A percentile compares a stretch with the other conserved stretches of the same genome.
phyloP scores from a whole-genome alignment of 169 alveolate species.

The Eimeria falciformis region DNA sequence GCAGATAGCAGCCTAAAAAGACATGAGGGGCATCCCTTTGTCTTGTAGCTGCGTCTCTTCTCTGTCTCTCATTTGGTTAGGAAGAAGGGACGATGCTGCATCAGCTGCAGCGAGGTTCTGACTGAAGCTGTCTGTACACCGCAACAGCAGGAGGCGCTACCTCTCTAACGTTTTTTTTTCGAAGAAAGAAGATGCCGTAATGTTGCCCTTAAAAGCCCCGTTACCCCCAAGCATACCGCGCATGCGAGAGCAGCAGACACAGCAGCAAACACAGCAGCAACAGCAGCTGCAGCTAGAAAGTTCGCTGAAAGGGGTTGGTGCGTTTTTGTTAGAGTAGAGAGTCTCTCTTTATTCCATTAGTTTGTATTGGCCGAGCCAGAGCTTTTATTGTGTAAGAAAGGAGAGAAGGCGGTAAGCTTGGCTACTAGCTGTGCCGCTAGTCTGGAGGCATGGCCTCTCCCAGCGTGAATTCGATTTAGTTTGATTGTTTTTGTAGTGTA shows the following conservation, averaged over 20 bases:
- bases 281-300: not conserved
- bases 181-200: not conserved
- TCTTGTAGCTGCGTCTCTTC: not conserved
- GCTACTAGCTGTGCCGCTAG: too few species aligned
- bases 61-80: not conserved
- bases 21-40: not conserved
- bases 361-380: too few species aligned
- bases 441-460: too few species aligned
- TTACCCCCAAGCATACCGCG: constrained; percentile 13
- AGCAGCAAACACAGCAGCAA: constrained; percentile 38
- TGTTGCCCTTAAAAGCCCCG: not conserved
- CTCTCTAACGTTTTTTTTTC: not conserved
- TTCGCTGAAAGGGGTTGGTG: too few species aligned
- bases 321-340: too few species aligned
- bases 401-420: too few species aligned
- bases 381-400: too few species aligned
- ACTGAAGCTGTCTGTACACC: constrained; percentile 8
- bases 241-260: constrained; percentile 25
- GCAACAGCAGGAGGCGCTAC: not conserved
- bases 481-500: too few species aligned
- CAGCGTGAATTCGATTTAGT: too few species aligned
- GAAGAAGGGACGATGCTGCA: not conserved
- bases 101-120: not conserved
- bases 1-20: not conserved
- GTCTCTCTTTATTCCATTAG: too few species aligned